phyloP scores from a whole-genome alignment of 306 rosid species.

The Castanopsis chinensis region DNA sequence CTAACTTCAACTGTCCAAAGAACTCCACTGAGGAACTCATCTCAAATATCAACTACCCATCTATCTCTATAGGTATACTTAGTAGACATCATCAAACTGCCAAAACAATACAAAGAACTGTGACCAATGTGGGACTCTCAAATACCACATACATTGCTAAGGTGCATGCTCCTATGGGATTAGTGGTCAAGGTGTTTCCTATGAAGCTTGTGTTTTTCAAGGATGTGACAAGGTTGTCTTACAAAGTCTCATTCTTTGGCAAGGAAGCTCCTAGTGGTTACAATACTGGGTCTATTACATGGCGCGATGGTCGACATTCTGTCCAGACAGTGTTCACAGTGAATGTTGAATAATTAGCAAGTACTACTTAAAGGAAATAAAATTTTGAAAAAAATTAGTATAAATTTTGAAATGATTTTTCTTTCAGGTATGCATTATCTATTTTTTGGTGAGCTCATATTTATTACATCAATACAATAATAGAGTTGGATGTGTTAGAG shows the following conservation, averaged over 20 bases:
- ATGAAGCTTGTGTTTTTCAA: constrained; percentile 52
- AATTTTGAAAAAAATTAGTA: background rate
- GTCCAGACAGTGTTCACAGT: constrained; percentile 69
- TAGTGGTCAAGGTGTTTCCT: constrained; percentile 63
- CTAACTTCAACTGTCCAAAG: constrained; percentile 66
- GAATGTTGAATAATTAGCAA: constrained; percentile 47
- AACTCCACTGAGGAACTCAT: constrained; percentile 62
- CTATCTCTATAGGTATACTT: constrained; percentile 65
- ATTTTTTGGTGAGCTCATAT: background rate
- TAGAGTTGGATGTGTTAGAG: background rate
- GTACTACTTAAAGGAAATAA: background rate
- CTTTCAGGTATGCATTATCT: background rate
- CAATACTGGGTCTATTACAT: constrained; percentile 76
- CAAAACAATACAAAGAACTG: constrained; percentile 56
- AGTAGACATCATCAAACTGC: constrained; percentile 34
- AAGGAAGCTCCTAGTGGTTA: constrained; percentile 67
- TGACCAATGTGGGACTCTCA: constrained; percentile 67
- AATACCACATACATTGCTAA: constrained; percentile 68
- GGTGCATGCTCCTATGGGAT: constrained; percentile 59
- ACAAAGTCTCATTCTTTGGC: constrained; percentile 57
- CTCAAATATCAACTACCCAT: constrained; percentile 80
- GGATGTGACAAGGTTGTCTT: constrained; percentile 43
- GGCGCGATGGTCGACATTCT: constrained; percentile 67
- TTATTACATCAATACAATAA: background rate
- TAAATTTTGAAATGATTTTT: background rate